These are phyloP conservation scores for Candida cerambycidarum DNA, from an alignment of 805 yeast species.

Conservation along the genomic window DNA sequence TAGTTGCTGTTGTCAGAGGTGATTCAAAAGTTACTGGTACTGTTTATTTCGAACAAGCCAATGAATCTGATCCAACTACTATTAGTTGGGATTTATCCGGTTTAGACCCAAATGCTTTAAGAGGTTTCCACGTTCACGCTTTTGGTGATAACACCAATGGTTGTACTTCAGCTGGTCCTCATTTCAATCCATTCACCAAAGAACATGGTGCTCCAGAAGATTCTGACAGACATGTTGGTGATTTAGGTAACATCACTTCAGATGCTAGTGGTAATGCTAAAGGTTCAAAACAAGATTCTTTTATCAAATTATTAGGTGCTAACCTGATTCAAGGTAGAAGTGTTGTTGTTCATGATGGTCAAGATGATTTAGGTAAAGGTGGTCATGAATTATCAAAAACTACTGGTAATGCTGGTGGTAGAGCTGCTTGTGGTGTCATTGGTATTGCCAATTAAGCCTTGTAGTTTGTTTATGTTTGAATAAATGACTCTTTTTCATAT, in stretches of 20 bases:
- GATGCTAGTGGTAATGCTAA: conserved; percentile 88
- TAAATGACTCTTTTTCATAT: neutral
- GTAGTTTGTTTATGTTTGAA: neutral
- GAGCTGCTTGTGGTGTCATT: conserved; percentile 98
- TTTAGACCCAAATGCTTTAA: conserved; percentile 79
- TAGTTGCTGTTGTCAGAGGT: conserved; percentile 95
- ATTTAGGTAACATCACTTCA: conserved; percentile 90
- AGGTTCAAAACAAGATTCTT: conserved; percentile 77
- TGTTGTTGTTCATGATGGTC: conserved; percentile 90
- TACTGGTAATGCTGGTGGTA: conserved; percentile 97
- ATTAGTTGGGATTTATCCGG: conserved; percentile 88
- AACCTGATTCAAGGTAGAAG: conserved; percentile 92
- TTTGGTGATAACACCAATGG: conserved; percentile 99
- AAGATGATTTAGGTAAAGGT: conserved; percentile 94
- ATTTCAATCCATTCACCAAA: conserved; percentile 86
- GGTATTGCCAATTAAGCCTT: conserved; percentile 55
- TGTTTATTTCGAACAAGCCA: conserved; percentile 81
- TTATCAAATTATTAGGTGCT: conserved; percentile 81
- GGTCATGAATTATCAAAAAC: conserved; percentile 86
- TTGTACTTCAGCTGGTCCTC: conserved; percentile 98
- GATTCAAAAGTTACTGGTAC: conserved; percentile 86
- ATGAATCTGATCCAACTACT: conserved; percentile 80
- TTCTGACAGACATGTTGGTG: conserved; percentile 86
- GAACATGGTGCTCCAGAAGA: conserved; percentile 92
- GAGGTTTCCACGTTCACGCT: conserved; percentile 98